Evolutionary conservation across 257 asterid species (phyloP).

Genomic region (Solanum phureja): DNA sequence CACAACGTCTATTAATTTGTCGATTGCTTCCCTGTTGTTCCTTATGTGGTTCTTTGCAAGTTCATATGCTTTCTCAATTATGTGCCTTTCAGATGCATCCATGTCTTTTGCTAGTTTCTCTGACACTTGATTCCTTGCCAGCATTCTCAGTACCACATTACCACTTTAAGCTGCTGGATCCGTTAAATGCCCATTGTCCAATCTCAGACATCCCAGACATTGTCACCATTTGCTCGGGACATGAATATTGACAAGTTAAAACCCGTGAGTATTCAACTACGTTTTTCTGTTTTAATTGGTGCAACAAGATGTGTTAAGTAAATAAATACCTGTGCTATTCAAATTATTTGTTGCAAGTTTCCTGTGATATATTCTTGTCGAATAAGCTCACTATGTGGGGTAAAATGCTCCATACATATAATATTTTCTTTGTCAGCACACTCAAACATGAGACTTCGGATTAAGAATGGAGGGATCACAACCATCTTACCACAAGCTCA

Average conservation of each 20-base stretch:
- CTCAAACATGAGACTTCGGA: not conserved
- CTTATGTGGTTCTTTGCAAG: constrained; percentile 35
- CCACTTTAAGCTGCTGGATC: constrained; percentile 50
- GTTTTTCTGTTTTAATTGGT: not conserved
- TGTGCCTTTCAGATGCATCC: constrained; percentile 27
- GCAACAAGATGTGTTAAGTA: not conserved
- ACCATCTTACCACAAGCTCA: not conserved
- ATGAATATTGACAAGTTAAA: not conserved
- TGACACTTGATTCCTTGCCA: constrained; percentile 59
- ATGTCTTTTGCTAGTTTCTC: constrained; percentile 64
- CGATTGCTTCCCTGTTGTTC: constrained; percentile 55
- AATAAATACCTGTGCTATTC: constrained; percentile 37
- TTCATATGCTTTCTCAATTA: constrained; percentile 36
- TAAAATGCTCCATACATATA: not conserved
- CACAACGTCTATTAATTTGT: constrained; percentile 45
- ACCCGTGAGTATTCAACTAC: not conserved
- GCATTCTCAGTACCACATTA: constrained; percentile 57
- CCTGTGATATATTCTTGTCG: constrained; percentile 32
- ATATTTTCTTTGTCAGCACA: not conserved
- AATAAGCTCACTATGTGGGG: not conserved
- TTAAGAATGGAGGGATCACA: not conserved
- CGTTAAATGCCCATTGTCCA: constrained; percentile 44
- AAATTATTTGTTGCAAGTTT: constrained; percentile 50
- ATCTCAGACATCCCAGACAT: constrained; percentile 64
- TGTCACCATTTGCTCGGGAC: constrained; percentile 39